phyloP scores from a whole-genome alignment of 1,284 basidiomycete genomes.

The Butyriboletus appendiculatus region DNA sequence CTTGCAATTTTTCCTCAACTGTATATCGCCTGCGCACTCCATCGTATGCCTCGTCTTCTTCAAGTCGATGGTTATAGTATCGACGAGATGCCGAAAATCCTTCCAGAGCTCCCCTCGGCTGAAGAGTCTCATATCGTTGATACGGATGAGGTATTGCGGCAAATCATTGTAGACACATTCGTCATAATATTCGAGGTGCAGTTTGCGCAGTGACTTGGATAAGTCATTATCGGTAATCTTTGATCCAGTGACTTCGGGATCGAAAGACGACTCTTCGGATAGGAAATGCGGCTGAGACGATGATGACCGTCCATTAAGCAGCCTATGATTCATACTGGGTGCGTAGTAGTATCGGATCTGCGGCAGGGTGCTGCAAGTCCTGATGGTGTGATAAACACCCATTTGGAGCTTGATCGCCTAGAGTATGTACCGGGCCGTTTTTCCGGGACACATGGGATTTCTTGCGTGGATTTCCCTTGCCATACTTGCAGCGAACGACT shows the following conservation, averaged over 20 bases:
- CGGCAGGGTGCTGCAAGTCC: neutral
- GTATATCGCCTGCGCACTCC: neutral
- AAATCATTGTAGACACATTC: constrained; percentile 1
- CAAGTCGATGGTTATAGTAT: neutral
- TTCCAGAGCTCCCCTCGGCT: neutral
- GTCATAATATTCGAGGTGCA: neutral
- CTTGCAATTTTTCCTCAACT: neutral
- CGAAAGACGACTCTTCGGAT: neutral
- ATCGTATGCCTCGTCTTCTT: neutral
- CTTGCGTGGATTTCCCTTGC: too few relatives aligned
- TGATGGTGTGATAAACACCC: neutral
- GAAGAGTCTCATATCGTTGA: constrained; percentile 1
- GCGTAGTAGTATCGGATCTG: neutral
- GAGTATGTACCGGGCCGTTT: neutral
- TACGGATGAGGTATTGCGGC: constrained; percentile 1
- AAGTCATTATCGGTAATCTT: neutral
- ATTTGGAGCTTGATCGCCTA: neutral
- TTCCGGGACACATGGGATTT: neutral
- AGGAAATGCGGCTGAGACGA: neutral
- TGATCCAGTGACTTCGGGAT: neutral
- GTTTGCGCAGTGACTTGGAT: neutral
- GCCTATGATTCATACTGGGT: neutral
- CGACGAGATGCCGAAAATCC: neutral
- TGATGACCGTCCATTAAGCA: neutral
- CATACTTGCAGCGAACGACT: neutral